These are phyloP conservation scores for Lecanicillium sp. DNA, from an alignment of 2,329 filamentous ascomycete species.

Conservation along the genomic window DNA sequence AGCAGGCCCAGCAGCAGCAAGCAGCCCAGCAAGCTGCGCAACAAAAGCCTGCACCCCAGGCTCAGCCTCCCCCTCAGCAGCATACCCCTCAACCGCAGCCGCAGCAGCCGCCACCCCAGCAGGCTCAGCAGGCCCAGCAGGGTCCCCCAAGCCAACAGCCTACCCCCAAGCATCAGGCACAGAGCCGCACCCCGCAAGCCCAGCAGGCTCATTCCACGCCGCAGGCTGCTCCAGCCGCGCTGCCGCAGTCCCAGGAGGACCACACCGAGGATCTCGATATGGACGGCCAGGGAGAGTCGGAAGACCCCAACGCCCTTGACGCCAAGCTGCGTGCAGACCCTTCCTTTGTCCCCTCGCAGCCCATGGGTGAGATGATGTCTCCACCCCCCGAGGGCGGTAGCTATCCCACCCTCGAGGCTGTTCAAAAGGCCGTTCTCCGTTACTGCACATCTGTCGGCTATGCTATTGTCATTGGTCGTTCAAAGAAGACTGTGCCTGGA, in stretches of 20 bases:
- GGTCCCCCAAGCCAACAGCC: conserved; percentile 5
- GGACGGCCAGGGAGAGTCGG: conserved; percentile 43
- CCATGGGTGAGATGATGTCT: conserved; percentile 56
- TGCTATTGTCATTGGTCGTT: conserved; percentile 61
- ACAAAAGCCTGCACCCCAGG: conserved; percentile 24
- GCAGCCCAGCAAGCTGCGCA: conserved; percentile 25
- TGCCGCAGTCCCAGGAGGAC: conserved; percentile 34
- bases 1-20: conserved; percentile 21
- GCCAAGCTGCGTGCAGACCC: conserved; percentile 43
- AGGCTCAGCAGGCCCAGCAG: conserved; percentile 29
- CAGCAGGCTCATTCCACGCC: conserved; percentile 15
- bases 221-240: conserved; percentile 29
- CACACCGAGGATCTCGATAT: conserved; percentile 48
- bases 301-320: conserved; percentile 39
- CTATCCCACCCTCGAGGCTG: conserved; percentile 57
- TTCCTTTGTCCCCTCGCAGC: conserved; percentile 46
- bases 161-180: conserved; percentile 11
- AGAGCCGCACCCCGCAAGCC: conserved; percentile 7
- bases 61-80: conserved; percentile 17
- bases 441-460: conserved; percentile 63
- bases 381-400: conserved; percentile 58
- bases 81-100: conserved; percentile 19
- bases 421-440: conserved; percentile 57
- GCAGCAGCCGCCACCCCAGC: conserved; percentile 20
- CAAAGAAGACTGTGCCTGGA: conserved; percentile 61